Evolutionary conservation across 2,329 filamentous ascomycete species (phyloP).

Genomic region (Curvularia eragrostidis): DNA sequence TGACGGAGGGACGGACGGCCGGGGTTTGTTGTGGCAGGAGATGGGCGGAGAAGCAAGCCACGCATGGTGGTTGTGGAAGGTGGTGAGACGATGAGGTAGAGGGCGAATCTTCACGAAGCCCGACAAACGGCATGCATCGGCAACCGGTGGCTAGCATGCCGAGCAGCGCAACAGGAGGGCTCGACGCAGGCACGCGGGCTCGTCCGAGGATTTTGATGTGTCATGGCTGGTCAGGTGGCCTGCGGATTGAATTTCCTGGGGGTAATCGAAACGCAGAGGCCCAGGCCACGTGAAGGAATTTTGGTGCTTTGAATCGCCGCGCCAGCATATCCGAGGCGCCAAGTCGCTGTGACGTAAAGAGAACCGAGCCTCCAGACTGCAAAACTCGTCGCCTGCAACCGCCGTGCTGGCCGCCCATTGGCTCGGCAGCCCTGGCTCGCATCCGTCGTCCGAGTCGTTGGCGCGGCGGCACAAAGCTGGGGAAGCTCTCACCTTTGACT

Average conservation of each 20-base stretch:
- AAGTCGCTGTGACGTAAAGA: constrained; percentile 35
- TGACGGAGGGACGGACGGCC: too few relatives aligned
- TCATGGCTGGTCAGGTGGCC: constrained; percentile 29
- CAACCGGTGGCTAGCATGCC: constrained; percentile 14
- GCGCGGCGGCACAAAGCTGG: constrained; percentile 35
- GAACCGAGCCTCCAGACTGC: constrained; percentile 27
- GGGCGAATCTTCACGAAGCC: constrained; percentile 15
- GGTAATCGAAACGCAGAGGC: constrained; percentile 23
- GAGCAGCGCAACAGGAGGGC: constrained; percentile 23
- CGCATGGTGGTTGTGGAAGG: constrained; percentile 7
- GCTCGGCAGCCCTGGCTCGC: constrained; percentile 14
- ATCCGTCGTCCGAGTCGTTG: constrained; percentile 35
- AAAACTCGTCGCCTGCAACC: constrained; percentile 27
- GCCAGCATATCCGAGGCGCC: constrained; percentile 16
- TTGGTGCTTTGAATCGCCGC: constrained; percentile 23
- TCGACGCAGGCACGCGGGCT: constrained; percentile 32
- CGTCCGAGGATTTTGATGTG: constrained; percentile 40
- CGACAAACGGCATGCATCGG: constrained; percentile 27
- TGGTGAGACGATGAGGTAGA: constrained; percentile 27
- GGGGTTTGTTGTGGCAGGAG: constrained; percentile 9
- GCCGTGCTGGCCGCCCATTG: constrained; percentile 28
- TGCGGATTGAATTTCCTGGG: constrained; percentile 24
- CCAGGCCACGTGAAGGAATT: constrained; percentile 24
- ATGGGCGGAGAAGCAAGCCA: constrained; percentile 21
- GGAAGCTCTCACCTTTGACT: constrained; percentile 40